Percentiles rank a stretch among this genome's conserved stretches.
These are phyloP conservation scores for Xylaria longipes DNA, from an alignment of 495 filamentous ascomycete genomes.

Conservation along the genomic window DNA sequence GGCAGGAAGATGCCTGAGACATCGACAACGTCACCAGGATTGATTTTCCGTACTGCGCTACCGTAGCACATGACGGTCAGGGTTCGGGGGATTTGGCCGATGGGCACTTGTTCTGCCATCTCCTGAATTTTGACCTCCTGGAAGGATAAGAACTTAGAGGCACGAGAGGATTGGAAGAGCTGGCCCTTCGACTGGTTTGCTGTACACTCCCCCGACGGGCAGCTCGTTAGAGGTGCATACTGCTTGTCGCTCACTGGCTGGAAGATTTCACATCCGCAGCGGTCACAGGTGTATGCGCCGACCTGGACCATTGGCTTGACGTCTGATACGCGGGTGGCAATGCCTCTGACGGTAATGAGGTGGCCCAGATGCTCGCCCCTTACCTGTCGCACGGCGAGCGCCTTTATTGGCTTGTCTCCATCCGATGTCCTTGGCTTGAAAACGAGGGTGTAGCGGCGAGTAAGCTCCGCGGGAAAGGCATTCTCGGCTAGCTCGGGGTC, in stretches of 20 bases:
- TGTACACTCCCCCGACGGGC: conserved; percentile 85
- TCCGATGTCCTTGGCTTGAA: conserved; percentile 88
- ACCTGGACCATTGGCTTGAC: conserved; percentile 97
- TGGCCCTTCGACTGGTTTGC: conserved; percentile 92
- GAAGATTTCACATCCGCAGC: conserved; percentile 96
- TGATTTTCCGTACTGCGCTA: conserved; percentile 80
- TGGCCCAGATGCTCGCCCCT: conserved; percentile 89
- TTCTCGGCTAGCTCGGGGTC: conserved; percentile 64
- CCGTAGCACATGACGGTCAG: conserved; percentile 91
- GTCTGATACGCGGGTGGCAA: conserved; percentile 93
- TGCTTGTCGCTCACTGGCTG: conserved; percentile 93
- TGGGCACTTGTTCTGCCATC: conserved; percentile 96
- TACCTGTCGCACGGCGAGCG: conserved; percentile 90
- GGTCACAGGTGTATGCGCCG: conserved; percentile 96
- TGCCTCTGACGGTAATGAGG: conserved; percentile 93
- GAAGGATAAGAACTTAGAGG: conserved; percentile 96
- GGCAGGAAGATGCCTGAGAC: conserved; percentile 94
- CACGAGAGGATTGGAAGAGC: conserved; percentile 88
- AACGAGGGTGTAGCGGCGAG: conserved; percentile 90
- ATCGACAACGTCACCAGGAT: conserved; percentile 93
- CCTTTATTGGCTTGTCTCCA: conserved; percentile 75
- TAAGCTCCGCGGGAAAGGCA: conserved; percentile 89
- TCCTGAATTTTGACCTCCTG: conserved; percentile 99
- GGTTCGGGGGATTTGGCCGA: conserved; percentile 93
- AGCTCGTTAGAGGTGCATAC: conserved; percentile 83